Evolutionary conservation across 768 basidiomycete genomes (phyloP).

Genomic region (Kondoa malvinella): DNA sequence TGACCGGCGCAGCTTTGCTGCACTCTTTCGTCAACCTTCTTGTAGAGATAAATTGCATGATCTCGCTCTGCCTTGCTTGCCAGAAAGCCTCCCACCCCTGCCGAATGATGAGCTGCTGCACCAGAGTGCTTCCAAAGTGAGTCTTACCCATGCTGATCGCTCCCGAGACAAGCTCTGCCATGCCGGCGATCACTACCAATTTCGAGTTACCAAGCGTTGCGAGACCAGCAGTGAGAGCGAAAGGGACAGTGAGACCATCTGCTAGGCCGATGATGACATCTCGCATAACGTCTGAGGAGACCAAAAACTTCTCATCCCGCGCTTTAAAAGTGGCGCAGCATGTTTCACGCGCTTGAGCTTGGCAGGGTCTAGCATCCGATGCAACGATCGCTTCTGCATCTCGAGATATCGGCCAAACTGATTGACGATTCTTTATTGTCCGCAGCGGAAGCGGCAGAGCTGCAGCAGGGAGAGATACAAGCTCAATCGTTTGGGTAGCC

Average conservation of each 20-base stretch:
- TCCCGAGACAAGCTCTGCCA: slow-evolving; percentile 90
- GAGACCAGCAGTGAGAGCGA: slow-evolving; percentile 44
- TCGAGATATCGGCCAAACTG: too few species aligned
- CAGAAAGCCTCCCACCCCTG: slow-evolving; percentile 91
- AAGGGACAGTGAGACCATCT: slow-evolving; percentile 27
- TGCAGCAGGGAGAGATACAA: too few species aligned
- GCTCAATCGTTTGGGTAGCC: too few species aligned
- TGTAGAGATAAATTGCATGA: slow-evolving; percentile 61
- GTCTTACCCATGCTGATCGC: slow-evolving; percentile 62
- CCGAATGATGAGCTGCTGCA: not conserved
- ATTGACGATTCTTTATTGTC: too few species aligned
- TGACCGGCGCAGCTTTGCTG: slow-evolving; percentile 75
- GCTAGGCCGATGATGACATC: slow-evolving; percentile 31
- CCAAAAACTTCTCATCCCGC: not conserved
- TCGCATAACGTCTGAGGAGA: slow-evolving; percentile 1
- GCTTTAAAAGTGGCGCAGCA: too few species aligned
- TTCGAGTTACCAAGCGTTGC: slow-evolving; percentile 68
- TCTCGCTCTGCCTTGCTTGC: slow-evolving; percentile 94
- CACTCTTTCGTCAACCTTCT: slow-evolving; percentile 59
- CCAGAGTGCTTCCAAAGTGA: not conserved
- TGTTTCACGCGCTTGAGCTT: too few species aligned
- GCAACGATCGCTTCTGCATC: too few species aligned
- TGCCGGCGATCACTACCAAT: slow-evolving; percentile 47
- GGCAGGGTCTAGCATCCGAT: too few species aligned
- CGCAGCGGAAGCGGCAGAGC: too few species aligned